Evolutionary conservation across 345 rosid genomes (phyloP).

Genomic region (Firmiana major): DNA sequence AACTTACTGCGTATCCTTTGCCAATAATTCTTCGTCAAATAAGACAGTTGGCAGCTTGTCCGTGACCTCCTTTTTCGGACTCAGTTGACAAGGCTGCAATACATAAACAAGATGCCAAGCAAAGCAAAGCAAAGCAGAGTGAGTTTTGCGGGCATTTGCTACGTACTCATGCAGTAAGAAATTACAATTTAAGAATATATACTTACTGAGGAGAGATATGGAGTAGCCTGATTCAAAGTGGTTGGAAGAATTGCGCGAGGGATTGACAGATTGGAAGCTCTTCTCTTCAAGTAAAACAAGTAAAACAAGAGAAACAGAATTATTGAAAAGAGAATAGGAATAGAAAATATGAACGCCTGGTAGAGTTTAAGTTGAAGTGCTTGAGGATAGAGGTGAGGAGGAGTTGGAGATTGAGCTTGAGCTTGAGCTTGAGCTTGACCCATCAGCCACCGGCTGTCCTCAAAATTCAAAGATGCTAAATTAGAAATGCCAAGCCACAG

Average conservation of each 20-base stretch:
- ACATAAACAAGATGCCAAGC: not conserved
- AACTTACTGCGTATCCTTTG: constrained; percentile 82
- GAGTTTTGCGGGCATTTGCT: too few relatives aligned
- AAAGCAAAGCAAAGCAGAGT: too few relatives aligned
- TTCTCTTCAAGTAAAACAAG: constrained; percentile 92
- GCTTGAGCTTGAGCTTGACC: constrained; percentile 53
- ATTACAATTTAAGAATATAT: not conserved
- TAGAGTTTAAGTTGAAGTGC: constrained; percentile 87
- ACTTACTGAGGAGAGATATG: constrained; percentile 49
- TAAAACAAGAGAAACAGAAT: constrained; percentile 85
- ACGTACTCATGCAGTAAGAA: too few relatives aligned
- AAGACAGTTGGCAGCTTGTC: constrained; percentile 62
- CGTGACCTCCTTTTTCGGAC: constrained; percentile 52
- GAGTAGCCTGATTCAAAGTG: constrained; percentile 37
- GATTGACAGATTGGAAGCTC: constrained; percentile 50
- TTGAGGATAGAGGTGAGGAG: constrained; percentile 77
- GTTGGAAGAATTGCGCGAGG: constrained; percentile 46
- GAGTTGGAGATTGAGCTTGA: constrained; percentile 49
- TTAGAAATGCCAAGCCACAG: not conserved
- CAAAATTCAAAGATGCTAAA: not conserved
- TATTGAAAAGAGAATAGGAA: constrained; percentile 87
- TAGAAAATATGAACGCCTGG: constrained; percentile 95
- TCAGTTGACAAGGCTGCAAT: constrained; percentile 49
- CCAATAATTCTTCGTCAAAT: constrained; percentile 72
- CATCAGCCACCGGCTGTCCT: constrained; percentile 30